Percentiles rank a stretch among this genome's conserved stretches.
These are phyloP conservation scores for Melastoma candidum DNA, from an alignment of 441 rosid species.

Conservation along the genomic window DNA sequence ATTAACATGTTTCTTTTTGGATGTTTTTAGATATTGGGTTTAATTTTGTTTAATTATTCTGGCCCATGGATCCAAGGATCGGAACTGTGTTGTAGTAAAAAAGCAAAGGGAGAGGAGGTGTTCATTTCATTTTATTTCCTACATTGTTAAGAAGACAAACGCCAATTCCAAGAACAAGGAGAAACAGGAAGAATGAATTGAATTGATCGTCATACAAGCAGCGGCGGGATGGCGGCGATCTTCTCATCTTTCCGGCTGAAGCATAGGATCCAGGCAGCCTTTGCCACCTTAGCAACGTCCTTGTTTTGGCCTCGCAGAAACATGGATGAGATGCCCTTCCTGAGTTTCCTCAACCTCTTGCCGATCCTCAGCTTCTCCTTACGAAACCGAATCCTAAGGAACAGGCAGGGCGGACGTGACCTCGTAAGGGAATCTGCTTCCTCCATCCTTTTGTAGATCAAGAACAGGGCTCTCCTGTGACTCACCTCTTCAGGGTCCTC, in stretches of 20 bases:
- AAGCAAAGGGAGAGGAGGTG: no score
- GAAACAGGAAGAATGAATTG: no score
- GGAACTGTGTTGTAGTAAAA: no score
- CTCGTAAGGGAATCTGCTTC: neutral
- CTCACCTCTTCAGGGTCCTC: conserved; percentile 14
- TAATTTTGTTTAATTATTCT: no score
- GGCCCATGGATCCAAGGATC: no score
- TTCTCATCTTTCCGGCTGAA: neutral
- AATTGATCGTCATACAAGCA: no score
- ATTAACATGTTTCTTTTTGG: no score
- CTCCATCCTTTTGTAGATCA: conserved; percentile 13
- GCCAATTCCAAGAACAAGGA: no score
- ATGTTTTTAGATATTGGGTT: no score
- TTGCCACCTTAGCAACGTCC: conserved; percentile 5
- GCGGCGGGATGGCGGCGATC: no score
- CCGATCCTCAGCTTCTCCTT: conserved; percentile 14
- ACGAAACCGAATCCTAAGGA: conserved; percentile 5
- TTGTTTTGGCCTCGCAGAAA: neutral
- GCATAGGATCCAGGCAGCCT: conserved; percentile 1
- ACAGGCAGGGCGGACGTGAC: neutral
- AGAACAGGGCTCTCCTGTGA: conserved; percentile 15
- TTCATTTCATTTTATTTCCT: no score
- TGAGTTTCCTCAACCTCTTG: conserved; percentile 11
- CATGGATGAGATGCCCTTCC: conserved; percentile 9
- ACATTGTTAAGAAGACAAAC: no score